phyloP scores from a whole-genome alignment of 2,329 filamentous ascomycete genomes.

The Aspergillus viridinutans region DNA sequence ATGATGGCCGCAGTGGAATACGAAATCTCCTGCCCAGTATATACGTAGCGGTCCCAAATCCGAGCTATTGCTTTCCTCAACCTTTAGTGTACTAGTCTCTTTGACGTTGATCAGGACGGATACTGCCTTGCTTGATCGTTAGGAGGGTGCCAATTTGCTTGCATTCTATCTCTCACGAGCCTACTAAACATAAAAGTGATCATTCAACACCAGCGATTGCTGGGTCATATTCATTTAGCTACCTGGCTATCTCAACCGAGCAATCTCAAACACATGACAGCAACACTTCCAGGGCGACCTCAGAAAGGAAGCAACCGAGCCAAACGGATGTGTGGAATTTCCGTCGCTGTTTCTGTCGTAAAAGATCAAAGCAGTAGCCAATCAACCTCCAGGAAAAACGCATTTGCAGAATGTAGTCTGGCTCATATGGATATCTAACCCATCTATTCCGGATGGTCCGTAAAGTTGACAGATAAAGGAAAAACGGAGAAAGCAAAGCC shows the following conservation, averaged over 20 bases:
- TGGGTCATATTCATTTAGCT: no score
- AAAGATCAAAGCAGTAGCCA: background rate
- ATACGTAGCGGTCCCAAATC: background rate
- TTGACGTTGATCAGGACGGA: background rate
- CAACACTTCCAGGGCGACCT: no score
- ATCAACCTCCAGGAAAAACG: background rate
- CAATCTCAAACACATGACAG: no score
- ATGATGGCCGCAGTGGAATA: background rate
- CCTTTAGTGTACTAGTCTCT: background rate
- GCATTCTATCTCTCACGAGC: background rate
- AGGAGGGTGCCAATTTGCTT: background rate
- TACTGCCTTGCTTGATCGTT: background rate
- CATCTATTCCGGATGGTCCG: background rate
- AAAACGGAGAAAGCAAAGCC: background rate
- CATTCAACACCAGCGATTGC: no score
- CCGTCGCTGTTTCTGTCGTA: background rate
- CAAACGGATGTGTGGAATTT: background rate
- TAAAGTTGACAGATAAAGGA: background rate
- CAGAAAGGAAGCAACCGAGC: background rate
- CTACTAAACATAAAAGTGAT: no score
- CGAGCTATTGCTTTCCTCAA: background rate
- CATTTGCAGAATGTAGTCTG: background rate
- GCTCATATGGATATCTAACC: background rate
- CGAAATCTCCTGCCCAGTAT: no score
- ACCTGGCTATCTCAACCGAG: no score